Conservation (phyloP, 192 early-diverging fungal species). For the Coemansia sp. region DNA sequence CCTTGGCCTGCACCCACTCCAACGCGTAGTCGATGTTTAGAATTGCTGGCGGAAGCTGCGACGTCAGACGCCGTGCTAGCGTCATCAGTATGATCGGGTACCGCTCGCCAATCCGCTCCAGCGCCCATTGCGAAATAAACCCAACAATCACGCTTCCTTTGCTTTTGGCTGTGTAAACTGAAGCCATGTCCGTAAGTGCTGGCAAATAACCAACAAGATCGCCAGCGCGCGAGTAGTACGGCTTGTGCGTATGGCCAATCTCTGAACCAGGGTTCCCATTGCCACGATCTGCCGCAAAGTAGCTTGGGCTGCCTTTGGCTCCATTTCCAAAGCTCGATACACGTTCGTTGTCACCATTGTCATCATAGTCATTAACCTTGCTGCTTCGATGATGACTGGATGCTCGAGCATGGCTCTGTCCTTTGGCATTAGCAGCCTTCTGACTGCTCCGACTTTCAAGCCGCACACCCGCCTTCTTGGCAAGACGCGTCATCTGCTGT, state of each 20-base stretch:
- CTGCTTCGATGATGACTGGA: neutral
- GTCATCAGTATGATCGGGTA: slow-evolving; percentile 84
- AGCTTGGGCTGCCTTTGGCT: neutral
- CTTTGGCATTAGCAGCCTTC: neutral
- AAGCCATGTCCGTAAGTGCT: slow-evolving; percentile 87
- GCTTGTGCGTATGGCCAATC: slow-evolving; percentile 21
- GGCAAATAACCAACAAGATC: slow-evolving; percentile 91
- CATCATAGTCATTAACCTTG: neutral
- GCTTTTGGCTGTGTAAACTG: slow-evolving; percentile 82
- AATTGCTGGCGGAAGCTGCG: slow-evolving; percentile 76
- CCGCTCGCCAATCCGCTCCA: slow-evolving; percentile 83
- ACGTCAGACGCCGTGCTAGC: slow-evolving; percentile 84
- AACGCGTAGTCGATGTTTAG: slow-evolving; percentile 81
- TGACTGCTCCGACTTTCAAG: slow-evolving; percentile 14
- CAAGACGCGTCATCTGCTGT: slow-evolving; percentile 38
- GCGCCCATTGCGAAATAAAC: slow-evolving; percentile 76
- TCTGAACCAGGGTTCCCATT: neutral
- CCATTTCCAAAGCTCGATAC: neutral
- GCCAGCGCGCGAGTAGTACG: slow-evolving; percentile 82
- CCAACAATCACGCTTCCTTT: slow-evolving; percentile 82
- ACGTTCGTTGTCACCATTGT: slow-evolving; percentile 1
- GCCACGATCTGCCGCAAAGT: neutral
- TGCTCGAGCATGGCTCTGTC: neutral
- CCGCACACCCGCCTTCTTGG: slow-evolving; percentile 17
- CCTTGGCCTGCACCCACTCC: slow-evolving; percentile 95